Percentiles rank a stretch among this genome's conserved stretches.
Conservation (phyloP, 352 stramenopile species). For the Globisporangium radiosum region DNA sequence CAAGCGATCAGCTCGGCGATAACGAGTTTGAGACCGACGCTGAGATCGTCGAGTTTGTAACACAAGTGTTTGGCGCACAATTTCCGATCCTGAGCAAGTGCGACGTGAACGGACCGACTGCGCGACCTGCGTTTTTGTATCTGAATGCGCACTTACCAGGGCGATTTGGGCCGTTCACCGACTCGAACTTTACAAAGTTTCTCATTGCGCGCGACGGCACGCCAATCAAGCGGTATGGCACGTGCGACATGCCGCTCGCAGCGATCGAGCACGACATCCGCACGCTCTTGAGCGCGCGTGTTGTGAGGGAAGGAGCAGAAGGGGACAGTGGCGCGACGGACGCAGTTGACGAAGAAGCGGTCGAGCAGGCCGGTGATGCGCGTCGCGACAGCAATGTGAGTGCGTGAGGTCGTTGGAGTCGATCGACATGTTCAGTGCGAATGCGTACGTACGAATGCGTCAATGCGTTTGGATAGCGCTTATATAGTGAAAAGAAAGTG, state of each 20-base stretch:
- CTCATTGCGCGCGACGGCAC: slow-evolving; percentile 37
- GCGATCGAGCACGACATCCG: slow-evolving; percentile 35
- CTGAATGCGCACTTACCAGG: slow-evolving; percentile 42
- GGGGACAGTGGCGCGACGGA: no score
- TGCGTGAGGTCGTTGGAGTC: no score
- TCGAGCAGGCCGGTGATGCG: no score
- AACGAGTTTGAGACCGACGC: slow-evolving; percentile 43
- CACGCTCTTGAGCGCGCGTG: slow-evolving; percentile 13
- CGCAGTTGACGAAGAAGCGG: no score
- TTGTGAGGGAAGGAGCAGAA: no score
- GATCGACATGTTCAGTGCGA: no score
- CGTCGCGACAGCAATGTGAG: no score
- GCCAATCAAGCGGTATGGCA: slow-evolving; percentile 33
- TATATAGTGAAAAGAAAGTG: neutral
- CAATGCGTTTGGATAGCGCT: no score
- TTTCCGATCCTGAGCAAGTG: slow-evolving; percentile 46
- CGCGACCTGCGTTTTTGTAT: slow-evolving; percentile 59
- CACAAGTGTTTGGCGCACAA: slow-evolving; percentile 16
- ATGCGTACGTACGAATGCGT: no score
- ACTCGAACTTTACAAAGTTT: slow-evolving; percentile 76
- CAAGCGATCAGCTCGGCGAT: slow-evolving; percentile 69
- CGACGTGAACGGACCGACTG: slow-evolving; percentile 66
- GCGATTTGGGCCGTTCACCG: slow-evolving; percentile 28
- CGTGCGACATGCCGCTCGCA: slow-evolving; percentile 20
- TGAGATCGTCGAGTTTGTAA: slow-evolving; percentile 26